phyloP scores from a whole-genome alignment of 352 stramenopile genomes.

The Globisporangium paroecandrum region DNA sequence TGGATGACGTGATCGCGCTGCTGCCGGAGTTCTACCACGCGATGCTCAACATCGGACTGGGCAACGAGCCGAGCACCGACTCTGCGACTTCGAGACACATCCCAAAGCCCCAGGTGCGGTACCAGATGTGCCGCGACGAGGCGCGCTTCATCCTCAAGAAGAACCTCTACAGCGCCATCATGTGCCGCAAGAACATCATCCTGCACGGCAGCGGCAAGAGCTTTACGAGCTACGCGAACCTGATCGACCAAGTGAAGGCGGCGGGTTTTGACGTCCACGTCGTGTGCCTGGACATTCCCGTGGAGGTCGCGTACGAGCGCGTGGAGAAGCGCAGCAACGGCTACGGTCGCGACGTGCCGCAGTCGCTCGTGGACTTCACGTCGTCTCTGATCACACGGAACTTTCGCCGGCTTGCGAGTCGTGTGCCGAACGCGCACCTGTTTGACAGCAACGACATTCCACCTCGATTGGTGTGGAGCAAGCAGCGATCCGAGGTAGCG shows the following conservation, averaged over 20 bases:
- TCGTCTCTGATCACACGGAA: constrained; percentile 62
- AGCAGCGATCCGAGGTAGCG: constrained; percentile 51
- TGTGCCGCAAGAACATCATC: constrained; percentile 79
- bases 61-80: constrained; percentile 42
- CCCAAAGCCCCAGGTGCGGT: constrained; percentile 59
- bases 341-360: constrained; percentile 65
- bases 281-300: constrained; percentile 71
- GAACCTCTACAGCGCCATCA: constrained; percentile 73
- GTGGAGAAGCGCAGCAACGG: constrained; percentile 63
- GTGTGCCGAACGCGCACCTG: constrained; percentile 67
- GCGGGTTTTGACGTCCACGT: constrained; percentile 71
- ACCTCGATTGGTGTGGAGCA: constrained; percentile 72
- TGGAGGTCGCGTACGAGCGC: constrained; percentile 58
- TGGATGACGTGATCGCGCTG: constrained; percentile 76
- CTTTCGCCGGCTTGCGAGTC: constrained; percentile 55
- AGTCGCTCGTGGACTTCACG: constrained; percentile 61
- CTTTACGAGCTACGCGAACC: constrained; percentile 55
- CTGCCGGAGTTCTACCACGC: constrained; percentile 79
- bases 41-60: constrained; percentile 78
- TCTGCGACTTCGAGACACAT: constrained; percentile 14
- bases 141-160: constrained; percentile 80
- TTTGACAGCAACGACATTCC: constrained; percentile 63
- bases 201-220: constrained; percentile 74
- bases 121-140: constrained; percentile 78
- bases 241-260: constrained; percentile 65